Evolutionary conservation across 2,329 filamentous ascomycete species (phyloP).

Genomic region (Lachnellula willkommii): DNA sequence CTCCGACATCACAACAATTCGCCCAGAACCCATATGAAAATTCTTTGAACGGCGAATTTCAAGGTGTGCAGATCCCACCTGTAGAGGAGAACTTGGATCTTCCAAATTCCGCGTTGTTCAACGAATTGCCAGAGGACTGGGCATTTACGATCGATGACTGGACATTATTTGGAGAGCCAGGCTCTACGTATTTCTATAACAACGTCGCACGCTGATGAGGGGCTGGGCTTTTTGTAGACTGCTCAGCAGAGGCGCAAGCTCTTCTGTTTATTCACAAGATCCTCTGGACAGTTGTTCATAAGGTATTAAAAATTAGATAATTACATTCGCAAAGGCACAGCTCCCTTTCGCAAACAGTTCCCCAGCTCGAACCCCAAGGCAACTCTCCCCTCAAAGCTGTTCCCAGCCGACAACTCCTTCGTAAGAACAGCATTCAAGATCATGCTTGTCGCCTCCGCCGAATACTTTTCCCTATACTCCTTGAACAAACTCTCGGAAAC

Average conservation of each 20-base stretch:
- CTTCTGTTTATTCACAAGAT: too few relatives aligned
- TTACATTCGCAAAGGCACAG: too few relatives aligned
- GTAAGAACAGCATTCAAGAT: not conserved
- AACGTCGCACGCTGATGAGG: not conserved
- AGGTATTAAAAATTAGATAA: too few relatives aligned
- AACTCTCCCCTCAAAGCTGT: not conserved
- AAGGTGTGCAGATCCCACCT: not conserved
- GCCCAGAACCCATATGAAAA: too few relatives aligned
- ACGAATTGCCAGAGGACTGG: constrained; percentile 19
- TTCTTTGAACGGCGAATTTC: not conserved
- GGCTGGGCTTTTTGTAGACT: too few relatives aligned
- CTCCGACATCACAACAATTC: too few relatives aligned
- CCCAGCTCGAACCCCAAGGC: too few relatives aligned
- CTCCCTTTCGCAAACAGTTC: too few relatives aligned
- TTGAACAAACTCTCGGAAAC: constrained; percentile 57
- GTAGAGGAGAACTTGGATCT: not conserved
- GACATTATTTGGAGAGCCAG: constrained; percentile 18
- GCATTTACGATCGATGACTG: constrained; percentile 20
- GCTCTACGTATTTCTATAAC: constrained; percentile 17
- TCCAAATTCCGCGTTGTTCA: constrained; percentile 9
- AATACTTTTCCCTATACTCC: constrained; percentile 47
- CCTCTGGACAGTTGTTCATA: too few relatives aligned
- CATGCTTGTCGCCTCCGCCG: constrained; percentile 9
- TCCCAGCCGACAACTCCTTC: not conserved
- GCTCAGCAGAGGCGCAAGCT: too few relatives aligned